Conservation (phyloP, 208 protist species). For the Leishmania tarentolae region DNA sequence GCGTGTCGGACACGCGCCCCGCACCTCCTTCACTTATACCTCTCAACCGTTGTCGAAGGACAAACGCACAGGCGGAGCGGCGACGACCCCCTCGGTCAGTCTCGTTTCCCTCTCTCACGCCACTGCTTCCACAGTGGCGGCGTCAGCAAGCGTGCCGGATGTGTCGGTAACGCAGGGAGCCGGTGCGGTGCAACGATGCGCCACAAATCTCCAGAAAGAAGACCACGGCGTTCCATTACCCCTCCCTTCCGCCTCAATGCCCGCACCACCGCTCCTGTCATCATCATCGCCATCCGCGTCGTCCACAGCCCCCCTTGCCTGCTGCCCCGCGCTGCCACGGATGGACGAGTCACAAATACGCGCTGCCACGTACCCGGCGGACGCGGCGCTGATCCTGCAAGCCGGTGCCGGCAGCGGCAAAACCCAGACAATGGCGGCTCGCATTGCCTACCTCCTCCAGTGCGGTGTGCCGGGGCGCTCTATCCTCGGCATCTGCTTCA, state of each 20-base stretch:
- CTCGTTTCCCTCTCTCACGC: not conserved
- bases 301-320: not conserved
- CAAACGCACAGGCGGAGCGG: not conserved
- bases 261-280: not conserved
- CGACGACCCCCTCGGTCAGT: not conserved
- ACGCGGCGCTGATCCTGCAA: slow-evolving; percentile 60
- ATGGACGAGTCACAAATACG: slow-evolving; percentile 68
- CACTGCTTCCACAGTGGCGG: not conserved
- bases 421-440: slow-evolving; percentile 85
- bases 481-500: slow-evolving; percentile 88
- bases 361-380: slow-evolving; percentile 44
- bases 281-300: not conserved
- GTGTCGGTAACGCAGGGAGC: not conserved
- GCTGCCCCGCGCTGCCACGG: not conserved
- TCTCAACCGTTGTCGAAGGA: slow-evolving; percentile 1
- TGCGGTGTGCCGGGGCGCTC: slow-evolving; percentile 50
- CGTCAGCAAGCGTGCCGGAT: not conserved
- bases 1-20: slow-evolving; percentile 20
- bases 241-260: not conserved
- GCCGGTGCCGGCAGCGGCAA: slow-evolving; percentile 90
- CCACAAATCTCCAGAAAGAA: not conserved
- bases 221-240: not conserved
- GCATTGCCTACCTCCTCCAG: slow-evolving; percentile 68
- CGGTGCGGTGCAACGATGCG: not conserved
- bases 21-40: slow-evolving; percentile 38